Base-by-base conservation (phyloP, 2,329 filamentous ascomycete genomes). In the Helotiales sp. region DNA sequence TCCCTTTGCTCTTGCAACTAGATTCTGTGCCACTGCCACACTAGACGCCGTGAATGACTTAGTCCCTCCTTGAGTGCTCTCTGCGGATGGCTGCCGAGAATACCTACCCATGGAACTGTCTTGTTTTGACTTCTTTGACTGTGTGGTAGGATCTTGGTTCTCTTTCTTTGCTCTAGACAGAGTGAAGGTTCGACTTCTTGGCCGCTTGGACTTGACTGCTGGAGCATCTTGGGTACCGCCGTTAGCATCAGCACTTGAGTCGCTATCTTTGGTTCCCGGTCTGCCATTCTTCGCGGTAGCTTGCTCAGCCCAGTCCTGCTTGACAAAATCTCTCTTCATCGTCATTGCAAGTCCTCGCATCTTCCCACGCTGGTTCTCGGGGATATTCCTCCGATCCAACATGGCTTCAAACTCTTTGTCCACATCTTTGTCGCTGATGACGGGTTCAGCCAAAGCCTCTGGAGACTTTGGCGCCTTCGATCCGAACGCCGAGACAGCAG, bases 301-400 rank as follows among this genome's bases (percentile, higher is more conserved):
- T 74, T 81, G 86, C 71, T 89, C 88, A 6, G 84, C 85, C 79
- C 90, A 91, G 71, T 97, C 90, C 72, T 96, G 93, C 53, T 88
- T 87, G 67, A 98, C 92, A 68, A 99, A 96, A 70, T 98, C 93
- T 71, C 92, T 90, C 75, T 99, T 99, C 77, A 98, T 93, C 33
- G 90, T 89, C 63, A 91, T 83, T 62, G 90, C 91, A 59, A 99
- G 78, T 56, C 87, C 93, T 46, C 93, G 85, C 92, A 99, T 97
- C 76, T 96, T 96, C 73, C 93, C 91, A 55, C 93, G 83, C 79
- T 96, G 92, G 63, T 96, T 90, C 69, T 96, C 90, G 2, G 93
- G 93, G 54, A 98, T 96, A 68, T 98, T 96, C 63, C 93, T 84
- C 17, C 93, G 86, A 71, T 96, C 91, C 73, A 96, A 72, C 73